A percentile compares a stretch with the other conserved stretches of the same genome.
phyloP scores from a whole-genome alignment of 208 protist genomes.

The Acanthamoeba triangularis region DNA sequence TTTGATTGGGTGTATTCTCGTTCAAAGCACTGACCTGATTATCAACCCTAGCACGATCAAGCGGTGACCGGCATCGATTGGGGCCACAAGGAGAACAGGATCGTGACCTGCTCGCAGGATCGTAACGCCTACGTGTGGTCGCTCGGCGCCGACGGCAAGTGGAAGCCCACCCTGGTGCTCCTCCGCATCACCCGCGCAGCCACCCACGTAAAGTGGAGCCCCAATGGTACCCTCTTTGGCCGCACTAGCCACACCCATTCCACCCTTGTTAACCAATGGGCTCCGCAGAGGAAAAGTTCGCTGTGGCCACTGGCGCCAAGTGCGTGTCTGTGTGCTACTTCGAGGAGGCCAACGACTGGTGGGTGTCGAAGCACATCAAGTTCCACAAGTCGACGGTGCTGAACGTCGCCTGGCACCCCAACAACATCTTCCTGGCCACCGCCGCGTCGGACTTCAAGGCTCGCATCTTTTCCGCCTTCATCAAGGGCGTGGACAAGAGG shows the following conservation, averaged over 20 bases:
- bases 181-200: constrained; percentile 93
- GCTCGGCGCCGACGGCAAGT: constrained; percentile 83
- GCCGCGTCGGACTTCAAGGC: constrained; percentile 92
- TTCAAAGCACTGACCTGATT: constrained; percentile 8
- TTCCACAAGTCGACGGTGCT: constrained; percentile 92
- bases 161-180: constrained; percentile 95
- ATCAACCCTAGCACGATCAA: constrained; percentile 91
- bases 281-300: constrained; percentile 94
- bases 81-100: constrained; percentile 92
- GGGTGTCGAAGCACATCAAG: constrained; percentile 94
- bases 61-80: constrained; percentile 94
- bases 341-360: constrained; percentile 96
- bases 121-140: constrained; percentile 97
- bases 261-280: neutral
- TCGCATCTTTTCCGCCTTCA: constrained; percentile 90
- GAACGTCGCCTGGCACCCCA: constrained; percentile 94
- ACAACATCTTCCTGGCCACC: constrained; percentile 91
- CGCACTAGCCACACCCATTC: neutral
- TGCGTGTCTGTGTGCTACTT: constrained; percentile 94
- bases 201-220: constrained; percentile 92
- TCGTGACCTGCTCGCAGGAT: constrained; percentile 95
- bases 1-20: no score
- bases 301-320: constrained; percentile 93
- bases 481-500: constrained; percentile 91
- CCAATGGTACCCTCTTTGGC: constrained; percentile 77